Percentiles rank a stretch among this genome's conserved stretches.
Evolutionary conservation across 2,329 filamentous ascomycete genomes (phyloP).

Genomic region (Pseudogymnoascus verrucosus): DNA sequence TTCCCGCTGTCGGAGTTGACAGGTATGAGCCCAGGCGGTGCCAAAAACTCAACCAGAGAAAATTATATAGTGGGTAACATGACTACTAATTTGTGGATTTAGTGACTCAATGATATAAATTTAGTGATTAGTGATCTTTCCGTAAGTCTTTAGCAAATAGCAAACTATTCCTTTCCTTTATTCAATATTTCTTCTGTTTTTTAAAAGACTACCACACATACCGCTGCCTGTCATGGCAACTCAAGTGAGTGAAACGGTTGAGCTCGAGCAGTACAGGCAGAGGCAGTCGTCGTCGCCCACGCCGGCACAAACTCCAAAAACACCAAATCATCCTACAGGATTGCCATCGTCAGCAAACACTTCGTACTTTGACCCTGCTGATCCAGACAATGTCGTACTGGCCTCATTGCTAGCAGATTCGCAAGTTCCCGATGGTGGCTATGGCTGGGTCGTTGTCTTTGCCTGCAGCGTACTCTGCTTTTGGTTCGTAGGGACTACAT

Average conservation of each 20-base stretch:
- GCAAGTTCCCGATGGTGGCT: constrained; percentile 44
- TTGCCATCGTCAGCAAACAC: background rate
- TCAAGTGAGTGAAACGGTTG: background rate
- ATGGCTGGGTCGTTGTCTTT: constrained; percentile 48
- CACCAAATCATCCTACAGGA: background rate
- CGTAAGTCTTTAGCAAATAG: background rate
- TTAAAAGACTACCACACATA: background rate
- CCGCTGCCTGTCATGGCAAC: background rate
- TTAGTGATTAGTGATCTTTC: background rate
- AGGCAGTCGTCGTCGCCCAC: background rate
- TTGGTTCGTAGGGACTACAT: constrained; percentile 48
- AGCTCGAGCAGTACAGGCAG: background rate
- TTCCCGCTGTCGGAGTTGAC: background rate
- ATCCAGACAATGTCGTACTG: constrained; percentile 31
- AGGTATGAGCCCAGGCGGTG: background rate
- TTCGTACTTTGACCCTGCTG: constrained; percentile 18
- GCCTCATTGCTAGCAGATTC: constrained; percentile 39
- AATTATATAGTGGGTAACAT: background rate
- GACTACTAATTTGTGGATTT: background rate
- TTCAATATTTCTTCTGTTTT: background rate
- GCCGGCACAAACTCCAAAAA: background rate
- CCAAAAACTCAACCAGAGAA: background rate
- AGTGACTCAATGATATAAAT: background rate
- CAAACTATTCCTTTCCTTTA: background rate
- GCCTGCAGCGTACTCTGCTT: constrained; percentile 44